Conservation (phyloP, 371 early-diverging fungal genomes). For the Mortierella sp. region DNA sequence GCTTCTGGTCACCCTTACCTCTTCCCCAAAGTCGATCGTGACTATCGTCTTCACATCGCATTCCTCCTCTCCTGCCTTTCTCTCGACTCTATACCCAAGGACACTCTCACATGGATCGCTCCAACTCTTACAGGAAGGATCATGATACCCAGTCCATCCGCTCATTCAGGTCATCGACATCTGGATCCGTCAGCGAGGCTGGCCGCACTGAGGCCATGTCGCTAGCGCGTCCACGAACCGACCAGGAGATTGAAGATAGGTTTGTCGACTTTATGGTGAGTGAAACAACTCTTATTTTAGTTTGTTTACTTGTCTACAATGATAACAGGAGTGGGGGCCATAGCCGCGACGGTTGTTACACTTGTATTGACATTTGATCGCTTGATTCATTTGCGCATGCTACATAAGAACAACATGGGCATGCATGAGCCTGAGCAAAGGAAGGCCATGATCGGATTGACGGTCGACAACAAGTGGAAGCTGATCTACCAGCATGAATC, state of each 20-base stretch:
- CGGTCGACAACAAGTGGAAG: constrained; percentile 56
- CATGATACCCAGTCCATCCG: constrained; percentile 47
- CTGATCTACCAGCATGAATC: constrained; percentile 55
- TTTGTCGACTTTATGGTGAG: constrained; percentile 57
- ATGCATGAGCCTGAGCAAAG: constrained; percentile 54
- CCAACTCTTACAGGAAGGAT: constrained; percentile 25
- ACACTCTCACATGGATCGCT: constrained; percentile 35
- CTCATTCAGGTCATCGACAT: constrained; percentile 43
- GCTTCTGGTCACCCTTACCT: neutral
- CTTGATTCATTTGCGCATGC: neutral
- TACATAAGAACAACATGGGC: constrained; percentile 51
- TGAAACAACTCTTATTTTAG: neutral
- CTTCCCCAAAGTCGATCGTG: neutral
- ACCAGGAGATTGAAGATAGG: constrained; percentile 58
- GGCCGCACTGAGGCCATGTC: constrained; percentile 53
- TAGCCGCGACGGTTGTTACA: too few relatives aligned
- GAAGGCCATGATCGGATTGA: constrained; percentile 41
- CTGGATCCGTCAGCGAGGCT: constrained; percentile 48
- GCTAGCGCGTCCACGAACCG: constrained; percentile 44
- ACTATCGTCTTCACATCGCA: neutral
- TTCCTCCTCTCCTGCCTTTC: neutral
- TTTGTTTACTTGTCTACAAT: too few relatives aligned
- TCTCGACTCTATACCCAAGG: neutral
- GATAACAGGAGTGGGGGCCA: too few relatives aligned
- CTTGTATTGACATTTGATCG: neutral